Percentiles rank a stretch among this genome's conserved stretches.
phyloP scores from a whole-genome alignment of 2,329 filamentous ascomycete genomes.

The Penicillium sp. region DNA sequence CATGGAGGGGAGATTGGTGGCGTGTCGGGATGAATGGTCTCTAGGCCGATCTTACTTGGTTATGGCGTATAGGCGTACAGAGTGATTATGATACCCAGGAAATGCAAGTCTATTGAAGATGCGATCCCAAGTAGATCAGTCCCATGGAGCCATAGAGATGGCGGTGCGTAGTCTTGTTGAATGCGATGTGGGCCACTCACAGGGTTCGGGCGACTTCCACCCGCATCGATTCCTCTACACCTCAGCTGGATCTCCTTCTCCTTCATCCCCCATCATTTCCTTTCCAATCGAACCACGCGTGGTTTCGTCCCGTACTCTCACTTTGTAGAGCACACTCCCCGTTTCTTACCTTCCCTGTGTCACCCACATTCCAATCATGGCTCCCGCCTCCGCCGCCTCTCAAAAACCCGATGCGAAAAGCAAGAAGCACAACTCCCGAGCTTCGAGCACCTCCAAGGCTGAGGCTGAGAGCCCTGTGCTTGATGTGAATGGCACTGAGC shows the following conservation, averaged over 20 bases:
- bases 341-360: slow-evolving; percentile 18
- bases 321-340: slow-evolving; percentile 12
- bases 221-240: slow-evolving; percentile 28
- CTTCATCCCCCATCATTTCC: slow-evolving; percentile 5
- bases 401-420: slow-evolving; percentile 65
- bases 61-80: slow-evolving; percentile 13
- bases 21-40: background rate
- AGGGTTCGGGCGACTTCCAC: slow-evolving; percentile 34
- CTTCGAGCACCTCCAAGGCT: slow-evolving; percentile 29
- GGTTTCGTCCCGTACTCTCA: slow-evolving; percentile 6
- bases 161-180: background rate
- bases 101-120: slow-evolving; percentile 1
- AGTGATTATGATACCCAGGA: slow-evolving; percentile 17
- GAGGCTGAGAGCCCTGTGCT: slow-evolving; percentile 39
- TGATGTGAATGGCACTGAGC: slow-evolving; percentile 63
- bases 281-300: slow-evolving; percentile 6
- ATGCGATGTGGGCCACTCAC: slow-evolving; percentile 23
- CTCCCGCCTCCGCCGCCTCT: slow-evolving; percentile 57
- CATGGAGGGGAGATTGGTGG: background rate
- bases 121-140: background rate
- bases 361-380: slow-evolving; percentile 50
- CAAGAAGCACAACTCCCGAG: slow-evolving; percentile 56
- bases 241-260: slow-evolving; percentile 3
- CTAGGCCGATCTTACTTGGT: background rate
- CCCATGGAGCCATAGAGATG: background rate